Base-by-base conservation (phyloP, 805 yeast species). In the Kodamaea leandrae region DNA sequence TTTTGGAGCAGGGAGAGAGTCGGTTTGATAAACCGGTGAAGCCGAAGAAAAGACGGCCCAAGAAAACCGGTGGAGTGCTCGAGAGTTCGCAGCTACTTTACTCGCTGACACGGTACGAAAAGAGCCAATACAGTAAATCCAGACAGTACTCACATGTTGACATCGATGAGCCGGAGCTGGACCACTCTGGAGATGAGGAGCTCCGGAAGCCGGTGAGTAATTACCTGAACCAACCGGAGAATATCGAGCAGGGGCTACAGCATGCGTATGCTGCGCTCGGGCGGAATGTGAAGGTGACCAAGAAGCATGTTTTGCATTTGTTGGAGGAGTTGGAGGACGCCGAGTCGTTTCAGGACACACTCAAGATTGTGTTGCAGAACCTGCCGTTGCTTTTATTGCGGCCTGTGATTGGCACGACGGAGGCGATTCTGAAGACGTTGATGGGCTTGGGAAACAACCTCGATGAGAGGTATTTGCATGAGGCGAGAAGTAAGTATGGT, bases 321-420 rank as follows among this genome's bases (percentile, higher is more conserved):
- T 76, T 81, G 13, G 66, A 73, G 4, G 83, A 80, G 29, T 76
- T 87, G 6, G 70, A 79, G 19, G 82, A 76, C n/a, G 71, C 83
- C 20, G 82, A 79, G 0, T 78, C 74, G 45, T 79, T 87, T 0
- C 82, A 77, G 51, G 82, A 74, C 4, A 86, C 90, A 0, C 76
- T 86, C 0, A 61, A 70, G 14, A 81, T 87, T 1, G 69, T 88
- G 10, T 82, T 86, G 10, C 77, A 76, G 48, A 87, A 84, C 0
- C 79, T 95, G 1, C 97, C 97, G 0, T 78, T 87, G 12, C 82
- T 87, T 14, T 61, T 90, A 12, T 72, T 90, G 2, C 61, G 96
- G 32, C 96, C 97, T 2, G 74, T 88, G 46, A 88, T 90, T 51
- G 98, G 97, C 2, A 88, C 96, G 0, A 85, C 96, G 0, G 96